phyloP scores from a whole-genome alignment of 176 grass and related monocot species.

The Dendrocalamus sinicus region DNA sequence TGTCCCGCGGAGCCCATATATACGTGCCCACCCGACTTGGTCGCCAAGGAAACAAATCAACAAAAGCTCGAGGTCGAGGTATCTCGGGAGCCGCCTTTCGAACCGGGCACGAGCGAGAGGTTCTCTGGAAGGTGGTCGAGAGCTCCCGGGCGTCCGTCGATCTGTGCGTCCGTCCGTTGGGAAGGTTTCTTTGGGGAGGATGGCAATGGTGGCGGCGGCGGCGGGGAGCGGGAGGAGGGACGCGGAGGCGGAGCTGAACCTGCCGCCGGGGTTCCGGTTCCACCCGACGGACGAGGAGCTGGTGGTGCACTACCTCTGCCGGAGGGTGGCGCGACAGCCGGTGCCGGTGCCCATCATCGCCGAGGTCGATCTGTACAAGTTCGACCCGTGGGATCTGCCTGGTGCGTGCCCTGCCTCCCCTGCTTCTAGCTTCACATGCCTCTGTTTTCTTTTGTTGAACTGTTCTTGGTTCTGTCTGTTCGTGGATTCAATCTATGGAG shows the following conservation, averaged over 20 bases:
- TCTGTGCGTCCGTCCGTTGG: background rate
- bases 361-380: conserved; percentile 93
- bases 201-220: conserved; percentile 14
- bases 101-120: conserved; percentile 28
- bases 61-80: background rate
- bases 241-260: conserved; percentile 77
- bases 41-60: conserved; percentile 34
- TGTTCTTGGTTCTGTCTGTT: background rate
- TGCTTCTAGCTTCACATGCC: background rate
- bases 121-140: conserved; percentile 17
- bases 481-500: background rate
- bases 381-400: conserved; percentile 84
- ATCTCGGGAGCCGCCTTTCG: conserved; percentile 31
- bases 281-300: conserved; percentile 98
- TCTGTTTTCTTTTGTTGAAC: background rate
- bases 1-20: conserved; percentile 32
- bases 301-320: conserved; percentile 72
- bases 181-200: background rate
- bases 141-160: background rate
- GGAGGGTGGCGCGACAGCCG: conserved; percentile 57
- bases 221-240: conserved; percentile 53
- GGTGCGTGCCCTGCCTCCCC: conserved; percentile 24
- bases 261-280: conserved; percentile 93
- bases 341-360: conserved; percentile 82
- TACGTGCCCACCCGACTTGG: conserved; percentile 23